phyloP scores from a whole-genome alignment of 2,329 filamentous ascomycete species.

The Fusarium sterilihyphosum region DNA sequence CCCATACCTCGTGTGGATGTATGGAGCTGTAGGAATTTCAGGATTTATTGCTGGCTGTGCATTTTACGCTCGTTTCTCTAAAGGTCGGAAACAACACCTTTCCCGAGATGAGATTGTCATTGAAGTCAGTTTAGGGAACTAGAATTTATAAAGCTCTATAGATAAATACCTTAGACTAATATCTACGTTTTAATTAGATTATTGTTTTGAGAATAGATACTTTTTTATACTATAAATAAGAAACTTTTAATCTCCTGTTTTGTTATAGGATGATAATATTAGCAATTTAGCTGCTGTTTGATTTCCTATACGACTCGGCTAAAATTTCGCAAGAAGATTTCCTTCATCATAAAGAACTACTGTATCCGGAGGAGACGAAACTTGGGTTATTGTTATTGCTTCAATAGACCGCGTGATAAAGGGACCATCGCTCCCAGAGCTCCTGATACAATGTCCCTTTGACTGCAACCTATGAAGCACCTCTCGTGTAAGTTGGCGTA shows the following conservation, averaged over 20 bases:
- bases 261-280: too few relatives aligned
- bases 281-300: neutral
- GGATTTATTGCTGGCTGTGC: neutral
- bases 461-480: neutral
- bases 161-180: too few relatives aligned
- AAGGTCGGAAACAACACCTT: neutral
- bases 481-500: neutral
- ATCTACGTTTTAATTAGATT: too few relatives aligned
- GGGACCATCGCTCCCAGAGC: neutral
- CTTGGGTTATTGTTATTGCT: neutral
- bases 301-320: neutral
- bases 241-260: too few relatives aligned
- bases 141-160: neutral
- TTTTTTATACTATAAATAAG: too few relatives aligned
- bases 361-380: neutral
- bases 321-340: neutral
- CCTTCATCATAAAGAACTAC: neutral
- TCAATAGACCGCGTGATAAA: neutral
- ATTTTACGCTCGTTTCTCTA: slow-evolving; percentile 2
- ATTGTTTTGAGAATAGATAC: too few relatives aligned
- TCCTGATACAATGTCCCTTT: neutral
- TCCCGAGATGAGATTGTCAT: neutral
- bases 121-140: neutral
- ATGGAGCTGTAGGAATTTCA: neutral
- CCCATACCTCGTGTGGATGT: slow-evolving; percentile 6